phyloP scores from a whole-genome alignment of 352 stramenopile genomes.

The Phytophthora parvispora region DNA sequence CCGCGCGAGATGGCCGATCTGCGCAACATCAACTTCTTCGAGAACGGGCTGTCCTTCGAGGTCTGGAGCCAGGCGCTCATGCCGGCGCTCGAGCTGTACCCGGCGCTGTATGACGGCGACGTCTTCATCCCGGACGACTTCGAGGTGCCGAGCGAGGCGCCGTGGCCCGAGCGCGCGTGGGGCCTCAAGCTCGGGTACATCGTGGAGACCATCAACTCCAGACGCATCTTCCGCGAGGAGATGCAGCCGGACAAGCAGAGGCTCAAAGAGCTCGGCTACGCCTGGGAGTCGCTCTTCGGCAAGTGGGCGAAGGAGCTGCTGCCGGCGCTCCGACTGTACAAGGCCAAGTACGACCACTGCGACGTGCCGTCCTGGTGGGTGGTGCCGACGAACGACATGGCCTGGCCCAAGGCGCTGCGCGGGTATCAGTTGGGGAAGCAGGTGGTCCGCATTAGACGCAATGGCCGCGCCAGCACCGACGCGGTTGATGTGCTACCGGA shows the following conservation, averaged over 20 bases:
- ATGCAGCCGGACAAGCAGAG: conserved; percentile 45
- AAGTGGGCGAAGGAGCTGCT: conserved; percentile 67
- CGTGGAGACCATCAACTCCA: conserved; percentile 53
- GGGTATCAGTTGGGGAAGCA: conserved; percentile 91
- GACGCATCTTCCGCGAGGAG: conserved; percentile 53
- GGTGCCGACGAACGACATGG: conserved; percentile 42
- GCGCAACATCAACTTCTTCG: conserved; percentile 53
- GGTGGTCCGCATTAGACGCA: conserved; percentile 67
- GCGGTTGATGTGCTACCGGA: conserved; percentile 62
- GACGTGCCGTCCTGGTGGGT: conserved; percentile 87
- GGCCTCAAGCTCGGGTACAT: conserved; percentile 65
- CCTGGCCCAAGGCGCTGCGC: conserved; percentile 80
- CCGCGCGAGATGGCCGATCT: conserved; percentile 42
- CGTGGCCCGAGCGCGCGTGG: conserved; percentile 58
- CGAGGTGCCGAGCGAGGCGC: conserved; percentile 55
- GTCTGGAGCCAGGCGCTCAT: conserved; percentile 52
- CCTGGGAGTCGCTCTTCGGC: conserved; percentile 67
- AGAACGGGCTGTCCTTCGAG: conserved; percentile 26
- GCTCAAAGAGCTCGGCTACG: conserved; percentile 64
- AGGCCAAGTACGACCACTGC: conserved; percentile 88
- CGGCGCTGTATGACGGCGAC: conserved; percentile 19
- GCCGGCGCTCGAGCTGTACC: conserved; percentile 54
- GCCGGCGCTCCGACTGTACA: conserved; percentile 83
- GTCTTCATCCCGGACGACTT: conserved; percentile 61
- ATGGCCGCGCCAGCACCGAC: conserved; percentile 48